Evolutionary conservation across 495 filamentous ascomycete genomes (phyloP), one percentile per base, ranked within the genome.

Genomic region (Amniculicola lignicola): DNA sequence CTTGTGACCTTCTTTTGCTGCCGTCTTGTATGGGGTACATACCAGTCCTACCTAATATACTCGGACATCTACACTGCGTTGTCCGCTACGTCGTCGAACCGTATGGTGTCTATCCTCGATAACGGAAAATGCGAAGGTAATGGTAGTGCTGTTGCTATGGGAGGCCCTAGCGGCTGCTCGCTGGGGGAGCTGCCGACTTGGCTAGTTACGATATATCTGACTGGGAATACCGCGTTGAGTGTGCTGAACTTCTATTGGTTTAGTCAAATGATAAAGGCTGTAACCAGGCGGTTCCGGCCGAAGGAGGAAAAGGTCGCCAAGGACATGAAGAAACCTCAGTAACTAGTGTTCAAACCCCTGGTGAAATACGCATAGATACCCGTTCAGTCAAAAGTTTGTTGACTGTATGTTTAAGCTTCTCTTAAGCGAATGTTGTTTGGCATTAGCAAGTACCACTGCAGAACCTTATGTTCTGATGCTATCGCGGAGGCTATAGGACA

Each of bases 201-300:
- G 91, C 74, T 96, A 25, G 86, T 86, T 2, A 62, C 74, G 11
- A 77, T 83, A 16, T 96, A 96, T 63, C 71, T 95, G 2, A 74
- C 71, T 2, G 83, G 82, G 28, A 96, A 98, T 65, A 44, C 90
- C 23, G 76, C 86, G 2, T 75, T 98, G 14, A 96, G 95, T 72
- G 73, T 79, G 49, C 74, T 98, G 42, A 98, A 98, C 71, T 89
- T 89, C 66, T 91, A 83, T 73, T 98, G 93, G 93, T 96, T 95
- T 70, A 82, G 82, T 51, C 91, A 91, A 78, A 98, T 98, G 93
- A 85, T 98, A 48, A 80, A 86, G 56, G 88, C 93, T 14, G 86
- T 98, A 12, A 73, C 83, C 61, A 93, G 92, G 76, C 77, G 93
- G 23, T 98, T 98, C 70, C 79, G 44, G 4, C 36, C 46, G 6